A percentile compares a stretch with the other conserved stretches of the same genome.
Conservation (phyloP, 208 protist genomes). For the Phytomonas francai region DNA sequence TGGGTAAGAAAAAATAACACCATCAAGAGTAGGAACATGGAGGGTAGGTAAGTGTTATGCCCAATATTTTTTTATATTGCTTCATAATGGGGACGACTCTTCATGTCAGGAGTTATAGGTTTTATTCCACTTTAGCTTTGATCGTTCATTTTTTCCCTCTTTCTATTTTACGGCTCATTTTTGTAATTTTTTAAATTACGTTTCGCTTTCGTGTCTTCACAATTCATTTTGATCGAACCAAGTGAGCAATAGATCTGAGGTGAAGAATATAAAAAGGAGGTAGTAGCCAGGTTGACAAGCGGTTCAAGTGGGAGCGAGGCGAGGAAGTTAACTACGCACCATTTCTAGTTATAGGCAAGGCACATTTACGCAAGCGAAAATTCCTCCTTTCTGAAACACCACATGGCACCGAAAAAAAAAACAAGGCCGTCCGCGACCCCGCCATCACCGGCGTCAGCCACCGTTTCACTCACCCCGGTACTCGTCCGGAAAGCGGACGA, state of each 20-base stretch:
- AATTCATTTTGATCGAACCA: background rate
- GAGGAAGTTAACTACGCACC: background rate
- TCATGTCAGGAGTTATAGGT: background rate
- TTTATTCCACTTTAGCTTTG: background rate
- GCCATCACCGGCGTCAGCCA: background rate
- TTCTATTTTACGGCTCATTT: background rate
- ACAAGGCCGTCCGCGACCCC: background rate
- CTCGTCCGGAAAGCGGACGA: background rate
- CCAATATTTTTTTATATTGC: conserved; percentile 15
- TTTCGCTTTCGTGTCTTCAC: background rate
- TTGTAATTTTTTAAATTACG: background rate
- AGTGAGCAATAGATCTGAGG: background rate
- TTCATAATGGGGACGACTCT: background rate
- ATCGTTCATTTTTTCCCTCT: background rate
- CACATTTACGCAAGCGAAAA: background rate
- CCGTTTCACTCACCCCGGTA: background rate
- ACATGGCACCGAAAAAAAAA: background rate
- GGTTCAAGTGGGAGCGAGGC: background rate
- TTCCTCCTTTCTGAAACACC: background rate
- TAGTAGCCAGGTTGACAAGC: background rate
- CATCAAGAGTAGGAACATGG: background rate
- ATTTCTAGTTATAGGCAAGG: background rate
- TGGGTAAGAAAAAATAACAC: background rate
- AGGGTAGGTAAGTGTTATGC: conserved; percentile 5
- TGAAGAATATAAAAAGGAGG: background rate